Evolutionary conservation across 352 stramenopile genomes (phyloP).

Genomic region (Globisporangium barbulae): DNA sequence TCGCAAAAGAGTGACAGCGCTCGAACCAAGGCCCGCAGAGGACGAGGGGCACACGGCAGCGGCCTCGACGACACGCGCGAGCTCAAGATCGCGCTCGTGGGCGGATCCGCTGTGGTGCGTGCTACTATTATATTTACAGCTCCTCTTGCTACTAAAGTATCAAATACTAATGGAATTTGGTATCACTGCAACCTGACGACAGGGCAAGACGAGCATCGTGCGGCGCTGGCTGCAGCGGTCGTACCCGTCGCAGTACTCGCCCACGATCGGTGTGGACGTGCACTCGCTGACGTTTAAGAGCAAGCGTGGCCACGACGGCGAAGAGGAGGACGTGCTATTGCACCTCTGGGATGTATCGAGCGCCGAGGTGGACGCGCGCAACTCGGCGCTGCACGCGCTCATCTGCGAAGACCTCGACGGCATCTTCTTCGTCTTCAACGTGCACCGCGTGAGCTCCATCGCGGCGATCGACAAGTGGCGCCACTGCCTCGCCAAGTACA

Average conservation of each 20-base stretch:
- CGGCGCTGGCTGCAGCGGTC: slow-evolving; percentile 70
- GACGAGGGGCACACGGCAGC: slow-evolving; percentile 20
- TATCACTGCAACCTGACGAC: neutral
- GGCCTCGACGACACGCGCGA: slow-evolving; percentile 45
- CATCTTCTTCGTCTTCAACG: slow-evolving; percentile 88
- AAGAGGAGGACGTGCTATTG: slow-evolving; percentile 43
- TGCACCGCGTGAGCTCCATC: slow-evolving; percentile 85
- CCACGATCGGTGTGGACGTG: slow-evolving; percentile 81
- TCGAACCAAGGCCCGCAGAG: slow-evolving; percentile 14
- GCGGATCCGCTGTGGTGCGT: slow-evolving; percentile 64
- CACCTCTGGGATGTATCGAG: slow-evolving; percentile 80
- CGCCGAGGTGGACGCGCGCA: slow-evolving; percentile 57
- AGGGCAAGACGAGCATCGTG: slow-evolving; percentile 85
- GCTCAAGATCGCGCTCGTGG: slow-evolving; percentile 83
- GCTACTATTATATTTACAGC: neutral
- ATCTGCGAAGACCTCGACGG: slow-evolving; percentile 78
- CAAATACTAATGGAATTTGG: neutral
- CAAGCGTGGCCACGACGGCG: slow-evolving; percentile 10
- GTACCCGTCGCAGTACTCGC: slow-evolving; percentile 64
- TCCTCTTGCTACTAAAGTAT: neutral
- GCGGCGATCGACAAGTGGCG: slow-evolving; percentile 83
- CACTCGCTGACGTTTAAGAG: slow-evolving; percentile 42
- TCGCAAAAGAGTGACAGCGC: neutral
- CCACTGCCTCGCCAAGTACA: slow-evolving; percentile 61
- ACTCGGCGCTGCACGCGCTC: slow-evolving; percentile 63